Evolutionary conservation across 2,329 filamentous ascomycete species (phyloP), one percentile per base, ranked within the genome.

Genomic region (Huntiella moniliformis): DNA sequence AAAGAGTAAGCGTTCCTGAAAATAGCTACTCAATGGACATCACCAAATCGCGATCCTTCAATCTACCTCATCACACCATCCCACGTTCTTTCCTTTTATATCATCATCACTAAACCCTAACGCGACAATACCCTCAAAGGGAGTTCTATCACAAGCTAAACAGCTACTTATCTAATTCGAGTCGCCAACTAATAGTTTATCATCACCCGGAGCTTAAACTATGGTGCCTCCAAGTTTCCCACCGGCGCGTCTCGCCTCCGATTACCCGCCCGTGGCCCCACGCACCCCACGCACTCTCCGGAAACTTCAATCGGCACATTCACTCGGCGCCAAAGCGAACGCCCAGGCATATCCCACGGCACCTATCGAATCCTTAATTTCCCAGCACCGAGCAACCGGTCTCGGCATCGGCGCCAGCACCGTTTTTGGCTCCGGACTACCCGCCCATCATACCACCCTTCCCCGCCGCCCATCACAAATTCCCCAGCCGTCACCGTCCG

Each of bases 301-400:
- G 53, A 79, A 79, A 57, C 73, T 84, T 28, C 79, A 85, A 60
- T 86, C 82, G 31, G 80, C 82, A 43, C 80, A 85, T 63, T 67
- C 71, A 60, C 62, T 84, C 45, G 74, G 74, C 57, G 57, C 79
- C 51, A 70, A 72, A 54, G 63, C 65, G 46, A 56, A 63, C 46
- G 63, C 58, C 51, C 64, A 65, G 49, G 65, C 71, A 17, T 73
- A 73, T 33, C 37, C 44, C 3, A 12, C 34, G 12, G 33, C 44
- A 7, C 13, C 36, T 3, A 33, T 44, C 8, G 46, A 48, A 8
- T 22, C 44, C 0, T 64, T 79, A 52, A 74, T 77, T 54, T 70
- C 76, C n/a, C 74, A 78, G 55, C 74, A 78, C 56, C 69, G 71
- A 6, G 34, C 40, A 28, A 28, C 22, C 22, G 22, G 22, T 10